Conservation (phyloP, 2,329 filamentous ascomycete species). For the Sporothrix humicola region DNA sequence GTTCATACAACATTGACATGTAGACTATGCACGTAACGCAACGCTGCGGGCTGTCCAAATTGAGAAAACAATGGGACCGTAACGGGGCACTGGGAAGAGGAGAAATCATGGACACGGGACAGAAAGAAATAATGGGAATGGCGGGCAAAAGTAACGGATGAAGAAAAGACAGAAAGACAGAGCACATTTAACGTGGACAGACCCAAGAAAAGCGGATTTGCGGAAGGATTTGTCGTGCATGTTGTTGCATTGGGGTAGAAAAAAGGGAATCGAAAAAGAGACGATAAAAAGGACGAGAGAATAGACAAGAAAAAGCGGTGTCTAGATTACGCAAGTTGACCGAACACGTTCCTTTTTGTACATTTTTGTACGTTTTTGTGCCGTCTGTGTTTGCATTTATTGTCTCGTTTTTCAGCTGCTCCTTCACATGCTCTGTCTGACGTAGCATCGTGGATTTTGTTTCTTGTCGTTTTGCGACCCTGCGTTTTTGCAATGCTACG, state of each 20-base stretch:
- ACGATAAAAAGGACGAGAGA: background rate
- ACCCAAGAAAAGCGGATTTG: background rate
- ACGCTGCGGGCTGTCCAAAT: slow-evolving; percentile 11
- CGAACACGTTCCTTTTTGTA: background rate
- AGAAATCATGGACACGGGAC: background rate
- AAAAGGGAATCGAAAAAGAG: background rate
- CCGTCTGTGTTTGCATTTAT: background rate
- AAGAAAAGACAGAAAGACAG: background rate
- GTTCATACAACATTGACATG: background rate
- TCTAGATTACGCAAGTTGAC: background rate
- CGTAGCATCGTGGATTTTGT: background rate
- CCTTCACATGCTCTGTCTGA: slow-evolving; percentile 16
- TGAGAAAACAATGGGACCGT: background rate
- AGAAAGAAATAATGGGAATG: background rate
- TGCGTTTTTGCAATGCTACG: background rate
- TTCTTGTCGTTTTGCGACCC: background rate
- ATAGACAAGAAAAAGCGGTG: background rate
- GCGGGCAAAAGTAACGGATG: background rate
- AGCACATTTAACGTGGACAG: background rate
- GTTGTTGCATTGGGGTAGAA: background rate
- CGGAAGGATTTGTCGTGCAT: background rate
- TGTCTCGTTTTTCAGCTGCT: background rate
- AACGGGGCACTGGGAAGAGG: background rate
- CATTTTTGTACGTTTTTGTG: background rate
- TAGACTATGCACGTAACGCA: background rate